These are phyloP conservation scores for Penicillium pancosmium DNA, from an alignment of 495 filamentous ascomycete species.

Conservation along the genomic window DNA sequence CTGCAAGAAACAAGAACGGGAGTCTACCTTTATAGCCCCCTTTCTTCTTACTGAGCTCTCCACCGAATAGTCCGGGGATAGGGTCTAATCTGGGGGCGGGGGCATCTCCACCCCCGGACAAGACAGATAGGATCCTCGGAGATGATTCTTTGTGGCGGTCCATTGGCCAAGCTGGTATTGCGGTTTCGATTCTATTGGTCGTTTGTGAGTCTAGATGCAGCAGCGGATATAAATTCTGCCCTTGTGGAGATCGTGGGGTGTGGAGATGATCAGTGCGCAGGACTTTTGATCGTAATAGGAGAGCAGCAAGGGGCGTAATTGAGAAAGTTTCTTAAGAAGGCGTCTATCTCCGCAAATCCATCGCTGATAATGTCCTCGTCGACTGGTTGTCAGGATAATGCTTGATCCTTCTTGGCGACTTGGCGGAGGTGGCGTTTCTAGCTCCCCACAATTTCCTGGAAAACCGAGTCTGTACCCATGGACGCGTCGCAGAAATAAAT, in stretches of 20 bases:
- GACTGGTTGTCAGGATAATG: slow-evolving; percentile 4
- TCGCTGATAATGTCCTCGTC: too few species aligned
- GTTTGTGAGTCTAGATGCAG: not conserved
- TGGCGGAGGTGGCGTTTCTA: slow-evolving; percentile 10
- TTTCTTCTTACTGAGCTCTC: not conserved
- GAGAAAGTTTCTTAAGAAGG: too few species aligned
- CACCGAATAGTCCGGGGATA: not conserved
- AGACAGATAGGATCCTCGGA: not conserved
- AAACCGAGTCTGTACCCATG: not conserved
- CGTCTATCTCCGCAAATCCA: too few species aligned
- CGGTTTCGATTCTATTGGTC: not conserved
- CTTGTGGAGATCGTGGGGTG: slow-evolving; percentile 19
- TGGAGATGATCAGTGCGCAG: slow-evolving; percentile 1
- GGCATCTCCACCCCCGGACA: slow-evolving; percentile 11
- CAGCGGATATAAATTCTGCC: slow-evolving; percentile 14
- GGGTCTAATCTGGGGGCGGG: slow-evolving; percentile 6
- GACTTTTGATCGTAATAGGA: too few species aligned
- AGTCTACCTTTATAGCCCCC: not conserved
- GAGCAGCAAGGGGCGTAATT: too few species aligned
- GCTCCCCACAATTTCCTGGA: slow-evolving; percentile 4
- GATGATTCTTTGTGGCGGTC: not conserved
- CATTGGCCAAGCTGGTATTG: not conserved
- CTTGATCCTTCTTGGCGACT: slow-evolving; percentile 17
- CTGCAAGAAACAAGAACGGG: not conserved
- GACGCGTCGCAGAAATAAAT: not conserved